phyloP scores from a whole-genome alignment of 106 monocot genomes.

The Ottelia alismoides region DNA sequence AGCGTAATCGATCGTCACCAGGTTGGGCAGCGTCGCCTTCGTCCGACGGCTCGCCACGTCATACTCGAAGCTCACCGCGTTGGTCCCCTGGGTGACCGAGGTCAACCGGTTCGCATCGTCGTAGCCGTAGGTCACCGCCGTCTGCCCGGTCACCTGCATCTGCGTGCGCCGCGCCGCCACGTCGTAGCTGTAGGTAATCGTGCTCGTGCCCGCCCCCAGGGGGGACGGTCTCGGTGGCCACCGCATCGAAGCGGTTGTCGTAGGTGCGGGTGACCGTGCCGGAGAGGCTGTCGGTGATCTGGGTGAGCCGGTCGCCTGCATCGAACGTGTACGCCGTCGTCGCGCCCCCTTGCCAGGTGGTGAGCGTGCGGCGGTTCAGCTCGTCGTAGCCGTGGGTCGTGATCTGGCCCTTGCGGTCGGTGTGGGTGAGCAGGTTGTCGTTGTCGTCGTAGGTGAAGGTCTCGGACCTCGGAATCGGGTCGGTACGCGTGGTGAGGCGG shows the following conservation, averaged over 20 bases:
- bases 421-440: neutral
- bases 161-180: too few species aligned
- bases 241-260: neutral
- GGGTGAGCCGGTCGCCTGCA: too few species aligned
- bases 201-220: neutral
- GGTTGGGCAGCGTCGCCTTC: neutral
- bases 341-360: neutral
- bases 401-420: neutral
- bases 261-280: neutral
- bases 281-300: too few species aligned
- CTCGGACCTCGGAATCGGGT: neutral
- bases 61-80: neutral
- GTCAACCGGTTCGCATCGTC: neutral
- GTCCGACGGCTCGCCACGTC: neutral
- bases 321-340: neutral
- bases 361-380: neutral
- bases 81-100: neutral
- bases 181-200: too few species aligned
- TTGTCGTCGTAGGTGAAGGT: neutral
- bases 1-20: neutral
- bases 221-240: neutral
- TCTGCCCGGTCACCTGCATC: neutral
- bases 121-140: neutral
- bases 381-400: neutral
- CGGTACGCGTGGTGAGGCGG: neutral